Evolutionary conservation across 2,329 filamentous ascomycete genomes (phyloP).

Genomic region (Hypoxylon sp.): DNA sequence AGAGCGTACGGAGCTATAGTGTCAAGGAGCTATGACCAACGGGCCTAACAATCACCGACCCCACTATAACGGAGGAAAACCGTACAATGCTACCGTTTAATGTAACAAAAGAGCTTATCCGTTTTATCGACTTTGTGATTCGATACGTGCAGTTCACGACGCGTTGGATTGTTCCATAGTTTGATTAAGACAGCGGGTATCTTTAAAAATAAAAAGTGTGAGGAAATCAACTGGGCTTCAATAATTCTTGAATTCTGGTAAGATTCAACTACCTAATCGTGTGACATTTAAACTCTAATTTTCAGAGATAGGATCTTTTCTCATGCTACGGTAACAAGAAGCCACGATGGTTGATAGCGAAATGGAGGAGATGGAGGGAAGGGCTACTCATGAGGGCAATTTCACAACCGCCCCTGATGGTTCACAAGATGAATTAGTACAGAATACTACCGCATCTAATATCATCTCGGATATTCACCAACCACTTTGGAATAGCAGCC

Average conservation of each 20-base stretch:
- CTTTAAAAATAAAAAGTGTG: slow-evolving; percentile 5
- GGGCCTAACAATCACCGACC: neutral
- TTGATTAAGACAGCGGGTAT: slow-evolving; percentile 4
- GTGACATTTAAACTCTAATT: slow-evolving; percentile 2
- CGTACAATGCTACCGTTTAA: slow-evolving; percentile 17
- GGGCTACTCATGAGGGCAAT: slow-evolving; percentile 10
- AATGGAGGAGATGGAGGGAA: slow-evolving; percentile 8
- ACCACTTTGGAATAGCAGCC: slow-evolving; percentile 15
- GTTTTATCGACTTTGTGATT: slow-evolving; percentile 21
- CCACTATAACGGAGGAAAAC: slow-evolving; percentile 12
- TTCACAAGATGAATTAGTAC: slow-evolving; percentile 13
- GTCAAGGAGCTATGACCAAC: slow-evolving; percentile 29
- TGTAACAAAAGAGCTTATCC: neutral
- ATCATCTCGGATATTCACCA: slow-evolving; percentile 39
- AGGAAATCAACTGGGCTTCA: neutral
- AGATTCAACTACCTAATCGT: neutral
- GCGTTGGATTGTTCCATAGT: slow-evolving; percentile 12
- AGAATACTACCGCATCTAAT: slow-evolving; percentile 14
- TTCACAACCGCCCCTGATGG: neutral
- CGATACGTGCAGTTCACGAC: slow-evolving; percentile 7
- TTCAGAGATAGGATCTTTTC: slow-evolving; percentile 7
- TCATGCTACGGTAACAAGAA: slow-evolving; percentile 23
- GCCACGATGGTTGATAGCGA: slow-evolving; percentile 21
- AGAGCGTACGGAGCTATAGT: neutral
- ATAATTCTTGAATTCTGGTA: slow-evolving; percentile 2